phyloP scores from a whole-genome alignment of 1,139 yeast species.

The Candida neerlandica region DNA sequence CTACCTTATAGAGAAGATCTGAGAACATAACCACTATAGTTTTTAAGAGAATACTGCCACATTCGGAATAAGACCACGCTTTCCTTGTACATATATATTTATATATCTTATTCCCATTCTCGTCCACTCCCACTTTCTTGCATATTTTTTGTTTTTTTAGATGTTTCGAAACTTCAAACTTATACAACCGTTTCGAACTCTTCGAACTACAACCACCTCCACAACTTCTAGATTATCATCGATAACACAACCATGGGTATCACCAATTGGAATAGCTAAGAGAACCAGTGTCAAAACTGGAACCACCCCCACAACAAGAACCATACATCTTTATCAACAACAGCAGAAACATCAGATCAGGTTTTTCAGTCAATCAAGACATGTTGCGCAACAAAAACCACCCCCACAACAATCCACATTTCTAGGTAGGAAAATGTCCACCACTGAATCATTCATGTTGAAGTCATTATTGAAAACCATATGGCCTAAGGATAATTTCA shows the following conservation, averaged over 20 bases:
- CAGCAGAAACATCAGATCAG: background rate
- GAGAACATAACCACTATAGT: slow-evolving; percentile 1
- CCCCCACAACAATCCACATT: slow-evolving; percentile 12
- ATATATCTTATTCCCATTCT: background rate
- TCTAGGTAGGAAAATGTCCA: slow-evolving; percentile 29
- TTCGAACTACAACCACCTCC: background rate
- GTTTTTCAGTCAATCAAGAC: background rate
- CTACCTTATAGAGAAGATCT: background rate
- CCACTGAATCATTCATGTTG: slow-evolving; percentile 64
- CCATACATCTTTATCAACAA: background rate
- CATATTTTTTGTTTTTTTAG: background rate
- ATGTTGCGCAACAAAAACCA: background rate
- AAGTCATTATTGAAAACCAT: slow-evolving; percentile 69
- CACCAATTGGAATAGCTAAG: background rate
- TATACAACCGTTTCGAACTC: slow-evolving; percentile 3
- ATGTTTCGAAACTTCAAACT: slow-evolving; percentile 5
- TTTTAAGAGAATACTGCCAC: background rate
- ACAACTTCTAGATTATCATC: background rate
- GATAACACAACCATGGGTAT: background rate
- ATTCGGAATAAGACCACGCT: background rate
- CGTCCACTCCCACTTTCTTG: background rate
- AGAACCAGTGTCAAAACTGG: too few species aligned
- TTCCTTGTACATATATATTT: background rate
- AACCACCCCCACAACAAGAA: background rate
- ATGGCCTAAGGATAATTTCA: slow-evolving; percentile 83